Evolutionary conservation across 805 yeast species (phyloP).

Genomic region (Zygosaccharomyces kombuchaensis): DNA sequence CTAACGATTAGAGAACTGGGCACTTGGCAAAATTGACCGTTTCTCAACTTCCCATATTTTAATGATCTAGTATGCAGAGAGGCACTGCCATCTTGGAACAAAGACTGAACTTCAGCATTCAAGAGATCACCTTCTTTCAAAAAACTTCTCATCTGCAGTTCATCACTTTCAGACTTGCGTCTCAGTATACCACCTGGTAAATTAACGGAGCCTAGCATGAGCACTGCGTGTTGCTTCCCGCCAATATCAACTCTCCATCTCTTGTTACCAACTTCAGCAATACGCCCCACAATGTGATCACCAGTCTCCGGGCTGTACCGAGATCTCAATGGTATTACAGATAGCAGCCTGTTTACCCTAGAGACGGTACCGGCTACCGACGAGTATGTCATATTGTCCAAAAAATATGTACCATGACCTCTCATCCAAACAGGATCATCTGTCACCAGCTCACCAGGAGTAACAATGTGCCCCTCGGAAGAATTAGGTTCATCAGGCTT

Average conservation of each 20-base stretch:
- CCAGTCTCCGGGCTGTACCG: constrained; percentile 93
- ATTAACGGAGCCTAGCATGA: constrained; percentile 93
- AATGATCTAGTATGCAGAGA: constrained; percentile 92
- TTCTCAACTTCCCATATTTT: constrained; percentile 90
- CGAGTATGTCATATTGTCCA: constrained; percentile 71
- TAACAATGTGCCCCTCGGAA: constrained; percentile 49
- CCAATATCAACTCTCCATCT: constrained; percentile 98
- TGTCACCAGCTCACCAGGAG: constrained; percentile 96
- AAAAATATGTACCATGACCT: constrained; percentile 92
- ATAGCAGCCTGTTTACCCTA: constrained; percentile 78
- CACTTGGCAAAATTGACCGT: constrained; percentile 77
- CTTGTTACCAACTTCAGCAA: constrained; percentile 88
- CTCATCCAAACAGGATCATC: constrained; percentile 97
- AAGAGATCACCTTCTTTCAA: constrained; percentile 93
- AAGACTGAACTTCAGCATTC: constrained; percentile 92
- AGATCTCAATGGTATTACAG: constrained; percentile 82
- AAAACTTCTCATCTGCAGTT: constrained; percentile 90
- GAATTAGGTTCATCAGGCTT: constrained; percentile 28
- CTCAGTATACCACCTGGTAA: constrained; percentile 95
- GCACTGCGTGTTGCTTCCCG: constrained; percentile 84
- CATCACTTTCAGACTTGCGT: constrained; percentile 92
- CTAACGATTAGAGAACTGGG: constrained; percentile 81
- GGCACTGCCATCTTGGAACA: constrained; percentile 87
- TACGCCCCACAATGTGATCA: constrained; percentile 90
- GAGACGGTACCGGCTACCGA: constrained; percentile 90